These are phyloP conservation scores for Aegilops bicornis DNA, from an alignment of 176 grass and related monocot species.

Conservation along the genomic window DNA sequence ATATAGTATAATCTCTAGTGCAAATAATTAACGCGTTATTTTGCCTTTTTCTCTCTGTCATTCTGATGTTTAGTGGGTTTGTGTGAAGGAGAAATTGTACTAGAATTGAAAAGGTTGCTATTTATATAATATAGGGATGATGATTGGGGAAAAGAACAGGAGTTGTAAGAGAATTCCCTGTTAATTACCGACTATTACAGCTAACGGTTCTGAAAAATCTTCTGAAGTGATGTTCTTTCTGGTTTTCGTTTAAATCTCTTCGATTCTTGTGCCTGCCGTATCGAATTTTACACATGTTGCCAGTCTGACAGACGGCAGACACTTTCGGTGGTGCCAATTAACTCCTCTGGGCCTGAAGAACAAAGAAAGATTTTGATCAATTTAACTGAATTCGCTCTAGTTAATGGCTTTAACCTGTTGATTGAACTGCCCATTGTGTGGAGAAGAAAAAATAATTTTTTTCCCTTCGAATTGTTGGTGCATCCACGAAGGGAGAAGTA, in stretches of 20 bases:
- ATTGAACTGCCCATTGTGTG: neutral
- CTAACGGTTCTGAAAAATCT: neutral
- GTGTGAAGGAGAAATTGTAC: slow-evolving; percentile 44
- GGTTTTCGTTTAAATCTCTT: neutral
- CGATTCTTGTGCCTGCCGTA: neutral
- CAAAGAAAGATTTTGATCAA: neutral
- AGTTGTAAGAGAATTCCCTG: slow-evolving; percentile 45
- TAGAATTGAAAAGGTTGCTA: slow-evolving; percentile 15
- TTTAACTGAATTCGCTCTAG: slow-evolving; percentile 11
- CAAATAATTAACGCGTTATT: slow-evolving; percentile 39
- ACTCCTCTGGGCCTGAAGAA: neutral
- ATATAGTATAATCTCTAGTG: slow-evolving; percentile 32
- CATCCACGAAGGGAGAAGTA: slow-evolving; percentile 8
- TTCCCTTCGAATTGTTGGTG: neutral
- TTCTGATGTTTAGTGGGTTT: neutral
- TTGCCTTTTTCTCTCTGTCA: neutral
- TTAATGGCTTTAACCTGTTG: neutral
- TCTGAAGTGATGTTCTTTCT: neutral
- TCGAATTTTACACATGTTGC: neutral
- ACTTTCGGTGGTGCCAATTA: slow-evolving; percentile 4
- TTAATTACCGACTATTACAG: slow-evolving; percentile 13
- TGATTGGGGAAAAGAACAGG: neutral
- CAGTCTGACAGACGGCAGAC: neutral
- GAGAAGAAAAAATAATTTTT: neutral
- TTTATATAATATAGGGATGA: slow-evolving; percentile 42